phyloP scores from a whole-genome alignment of 441 rosid genomes.

The Lepidium campestre region DNA sequence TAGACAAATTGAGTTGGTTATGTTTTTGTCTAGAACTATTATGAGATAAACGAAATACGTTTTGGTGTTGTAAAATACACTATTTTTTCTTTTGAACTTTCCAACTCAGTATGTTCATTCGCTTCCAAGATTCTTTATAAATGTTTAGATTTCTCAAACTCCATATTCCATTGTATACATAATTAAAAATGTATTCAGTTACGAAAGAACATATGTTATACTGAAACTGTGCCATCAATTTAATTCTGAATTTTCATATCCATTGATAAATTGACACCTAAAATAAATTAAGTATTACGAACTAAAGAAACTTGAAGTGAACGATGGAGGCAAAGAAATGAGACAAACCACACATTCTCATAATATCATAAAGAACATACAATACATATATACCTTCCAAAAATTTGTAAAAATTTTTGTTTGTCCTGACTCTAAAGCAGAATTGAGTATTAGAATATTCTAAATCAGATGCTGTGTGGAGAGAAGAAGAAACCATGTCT shows the following conservation, averaged over 20 bases:
- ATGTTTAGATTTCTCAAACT: not conserved
- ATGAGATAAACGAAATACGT: too few species aligned
- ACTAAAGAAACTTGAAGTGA: not conserved
- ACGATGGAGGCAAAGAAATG: not conserved
- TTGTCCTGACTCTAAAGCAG: too few species aligned
- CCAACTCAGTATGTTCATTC: not conserved
- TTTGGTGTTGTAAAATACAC: too few species aligned
- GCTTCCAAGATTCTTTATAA: not conserved
- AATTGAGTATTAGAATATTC: too few species aligned
- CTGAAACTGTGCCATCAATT: not conserved
- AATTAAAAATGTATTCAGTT: not conserved
- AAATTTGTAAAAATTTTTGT: too few species aligned
- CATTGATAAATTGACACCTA: not conserved
- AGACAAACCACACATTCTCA: slow-evolving; percentile 37
- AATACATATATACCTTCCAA: too few species aligned
- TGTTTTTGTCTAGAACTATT: too few species aligned
- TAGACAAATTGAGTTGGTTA: too few species aligned
- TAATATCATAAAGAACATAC: too few species aligned
- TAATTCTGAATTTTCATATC: not conserved
- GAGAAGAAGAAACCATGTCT: too few species aligned
- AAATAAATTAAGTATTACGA: not conserved
- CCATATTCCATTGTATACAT: not conserved
- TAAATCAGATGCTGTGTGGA: too few species aligned
- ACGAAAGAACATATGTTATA: not conserved
- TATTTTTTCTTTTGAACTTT: too few species aligned